A percentile compares a stretch with the other conserved stretches of the same genome.
Evolutionary conservation across 306 rosid species (phyloP).

Genomic region (Ammopiptanthus mongolicus): DNA sequence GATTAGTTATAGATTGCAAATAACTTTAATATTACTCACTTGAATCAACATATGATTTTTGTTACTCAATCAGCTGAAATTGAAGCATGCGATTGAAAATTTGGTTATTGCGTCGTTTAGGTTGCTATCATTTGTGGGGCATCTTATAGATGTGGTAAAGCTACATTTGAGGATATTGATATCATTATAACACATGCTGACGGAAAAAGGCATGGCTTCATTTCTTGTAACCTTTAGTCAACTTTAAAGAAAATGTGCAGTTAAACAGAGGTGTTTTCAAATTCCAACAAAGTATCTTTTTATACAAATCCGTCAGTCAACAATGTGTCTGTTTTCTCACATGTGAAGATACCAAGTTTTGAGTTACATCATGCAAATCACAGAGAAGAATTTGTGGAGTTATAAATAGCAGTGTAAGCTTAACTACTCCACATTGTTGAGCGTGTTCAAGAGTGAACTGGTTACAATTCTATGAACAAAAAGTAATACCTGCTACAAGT

Average conservation of each 20-base stretch:
- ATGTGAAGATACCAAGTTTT: not conserved
- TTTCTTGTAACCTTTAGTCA: not conserved
- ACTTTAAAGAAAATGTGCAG: not conserved
- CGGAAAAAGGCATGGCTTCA: slow-evolving; percentile 59
- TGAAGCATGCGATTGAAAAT: not conserved
- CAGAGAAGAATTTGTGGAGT: not conserved
- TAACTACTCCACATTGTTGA: not conserved
- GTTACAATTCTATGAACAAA: too few relatives aligned
- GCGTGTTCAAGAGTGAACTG: too few relatives aligned
- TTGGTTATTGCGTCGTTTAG: slow-evolving; percentile 33
- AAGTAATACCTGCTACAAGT: too few relatives aligned
- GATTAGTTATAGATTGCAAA: not conserved
- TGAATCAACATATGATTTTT: not conserved
- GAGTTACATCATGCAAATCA: not conserved
- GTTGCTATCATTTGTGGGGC: slow-evolving; percentile 78
- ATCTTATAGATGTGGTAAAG: slow-evolving; percentile 87
- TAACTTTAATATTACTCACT: not conserved
- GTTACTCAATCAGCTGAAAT: not conserved
- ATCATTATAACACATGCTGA: slow-evolving; percentile 85
- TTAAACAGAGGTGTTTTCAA: not conserved
- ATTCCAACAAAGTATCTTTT: not conserved
- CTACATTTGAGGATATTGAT: slow-evolving; percentile 92
- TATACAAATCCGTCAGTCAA: too few relatives aligned
- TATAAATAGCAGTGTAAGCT: not conserved
- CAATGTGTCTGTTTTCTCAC: not conserved